Evolutionary conservation across 306 rosid genomes (phyloP).

Genomic region (Aeschynomene evenia): DNA sequence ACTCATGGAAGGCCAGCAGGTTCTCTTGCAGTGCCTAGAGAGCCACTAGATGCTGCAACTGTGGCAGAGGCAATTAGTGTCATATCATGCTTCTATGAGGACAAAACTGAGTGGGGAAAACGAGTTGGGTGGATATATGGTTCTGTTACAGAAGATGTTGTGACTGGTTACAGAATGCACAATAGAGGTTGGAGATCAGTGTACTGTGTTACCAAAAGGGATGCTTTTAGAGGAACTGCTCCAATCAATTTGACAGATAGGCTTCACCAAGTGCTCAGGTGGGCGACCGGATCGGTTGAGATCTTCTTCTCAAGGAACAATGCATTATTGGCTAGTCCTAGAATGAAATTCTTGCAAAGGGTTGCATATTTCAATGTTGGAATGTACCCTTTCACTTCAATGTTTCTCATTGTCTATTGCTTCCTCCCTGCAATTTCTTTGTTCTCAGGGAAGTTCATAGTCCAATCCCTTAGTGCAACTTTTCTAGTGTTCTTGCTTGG

Average conservation of each 20-base stretch:
- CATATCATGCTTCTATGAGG: conserved; percentile 82
- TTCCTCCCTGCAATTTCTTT: conserved; percentile 76
- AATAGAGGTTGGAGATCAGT: conserved; percentile 90
- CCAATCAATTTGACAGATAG: conserved; percentile 83
- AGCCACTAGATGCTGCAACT: conserved; percentile 77
- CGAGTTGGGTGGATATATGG: no score
- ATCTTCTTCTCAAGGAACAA: conserved; percentile 83
- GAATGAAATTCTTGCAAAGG: conserved; percentile 79
- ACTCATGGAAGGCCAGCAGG: conserved; percentile 76
- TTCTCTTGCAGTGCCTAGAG: conserved; percentile 77
- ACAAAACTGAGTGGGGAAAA: conserved; percentile 87
- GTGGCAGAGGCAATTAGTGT: conserved; percentile 88
- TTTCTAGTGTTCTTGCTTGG: conserved; percentile 65
- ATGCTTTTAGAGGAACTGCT: conserved; percentile 82
- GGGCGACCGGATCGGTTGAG: conserved; percentile 93
- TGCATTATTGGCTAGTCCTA: conserved; percentile 64
- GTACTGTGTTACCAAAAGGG: conserved; percentile 78
- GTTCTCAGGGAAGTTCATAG: conserved; percentile 81
- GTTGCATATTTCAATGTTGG: conserved; percentile 87
- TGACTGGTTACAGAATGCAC: conserved; percentile 87
- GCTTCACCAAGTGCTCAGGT: conserved; percentile 82
- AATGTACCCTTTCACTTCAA: conserved; percentile 88
- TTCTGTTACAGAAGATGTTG: conserved; percentile 91
- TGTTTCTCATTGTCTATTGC: conserved; percentile 76
- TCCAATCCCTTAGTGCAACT: conserved; percentile 59